These are phyloP conservation scores for Lichtheimia ornata DNA, from an alignment of 371 early-diverging fungal species.

Conservation along the genomic window DNA sequence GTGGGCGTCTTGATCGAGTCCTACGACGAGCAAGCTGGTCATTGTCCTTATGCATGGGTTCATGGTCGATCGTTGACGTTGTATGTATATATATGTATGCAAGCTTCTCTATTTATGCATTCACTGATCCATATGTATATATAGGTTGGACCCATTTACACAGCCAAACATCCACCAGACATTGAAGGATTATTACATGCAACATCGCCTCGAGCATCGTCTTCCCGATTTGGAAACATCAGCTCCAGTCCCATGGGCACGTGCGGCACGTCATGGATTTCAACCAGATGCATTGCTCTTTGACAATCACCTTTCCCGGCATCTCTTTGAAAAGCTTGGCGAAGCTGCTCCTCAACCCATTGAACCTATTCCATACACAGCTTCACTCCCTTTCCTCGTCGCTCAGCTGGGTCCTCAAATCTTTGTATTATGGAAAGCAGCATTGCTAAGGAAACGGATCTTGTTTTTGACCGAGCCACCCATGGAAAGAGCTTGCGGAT, in stretches of 20 bases:
- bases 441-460: slow-evolving; percentile 54
- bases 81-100: neutral
- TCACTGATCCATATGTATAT: neutral
- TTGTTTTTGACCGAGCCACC: slow-evolving; percentile 52
- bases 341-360: neutral
- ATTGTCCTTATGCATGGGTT: slow-evolving; percentile 45
- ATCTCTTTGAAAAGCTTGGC: slow-evolving; percentile 1
- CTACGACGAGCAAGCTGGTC: slow-evolving; percentile 34
- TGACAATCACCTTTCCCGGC: neutral
- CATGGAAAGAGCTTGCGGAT: slow-evolving; percentile 49
- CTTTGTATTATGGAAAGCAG: slow-evolving; percentile 63
- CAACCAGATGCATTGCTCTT: slow-evolving; percentile 1
- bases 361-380: slow-evolving; percentile 1
- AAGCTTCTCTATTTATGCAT: neutral
- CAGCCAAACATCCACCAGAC: neutral
- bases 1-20: slow-evolving; percentile 58
- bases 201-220: neutral
- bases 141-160: neutral
- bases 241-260: too few species aligned
- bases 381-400: slow-evolving; percentile 39
- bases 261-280: neutral
- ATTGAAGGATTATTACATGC: neutral
- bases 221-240: too few species aligned
- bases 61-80: slow-evolving; percentile 42
- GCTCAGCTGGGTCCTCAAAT: slow-evolving; percentile 51